These are phyloP conservation scores for Brassica napus DNA, from an alignment of 345 rosid genomes.

Conservation along the genomic window DNA sequence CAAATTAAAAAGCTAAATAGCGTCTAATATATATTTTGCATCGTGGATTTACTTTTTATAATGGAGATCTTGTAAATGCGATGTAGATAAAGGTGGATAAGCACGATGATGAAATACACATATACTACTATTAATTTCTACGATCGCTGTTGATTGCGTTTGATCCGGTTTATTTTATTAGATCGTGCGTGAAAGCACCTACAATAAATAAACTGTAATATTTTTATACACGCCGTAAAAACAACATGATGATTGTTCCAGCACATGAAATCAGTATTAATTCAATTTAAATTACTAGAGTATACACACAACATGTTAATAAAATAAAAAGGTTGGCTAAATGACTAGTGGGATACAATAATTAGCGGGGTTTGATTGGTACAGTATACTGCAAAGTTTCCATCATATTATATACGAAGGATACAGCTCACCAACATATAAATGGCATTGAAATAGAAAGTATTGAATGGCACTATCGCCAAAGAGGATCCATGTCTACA, in stretches of 20 bases:
- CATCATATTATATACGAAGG: not conserved
- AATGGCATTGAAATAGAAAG: constrained; percentile 24
- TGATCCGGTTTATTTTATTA: constrained; percentile 24
- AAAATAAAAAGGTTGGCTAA: not conserved
- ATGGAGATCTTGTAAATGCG: constrained; percentile 23
- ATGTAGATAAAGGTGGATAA: constrained; percentile 37
- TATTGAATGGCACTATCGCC: constrained; percentile 13
- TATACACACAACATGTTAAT: constrained; percentile 18
- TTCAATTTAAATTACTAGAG: not conserved
- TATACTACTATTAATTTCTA: not conserved
- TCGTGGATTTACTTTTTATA: constrained; percentile 15
- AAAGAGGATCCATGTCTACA: constrained; percentile 24
- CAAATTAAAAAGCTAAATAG: not conserved
- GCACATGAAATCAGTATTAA: constrained; percentile 23
- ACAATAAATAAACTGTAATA: constrained; percentile 28
- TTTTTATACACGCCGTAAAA: constrained; percentile 41
- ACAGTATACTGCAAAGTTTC: not conserved
- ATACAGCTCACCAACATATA: constrained; percentile 7
- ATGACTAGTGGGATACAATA: constrained; percentile 36
- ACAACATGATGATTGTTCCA: constrained; percentile 17
- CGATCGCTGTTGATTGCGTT: not conserved
- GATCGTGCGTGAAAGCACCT: constrained; percentile 35
- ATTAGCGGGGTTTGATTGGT: constrained; percentile 25
- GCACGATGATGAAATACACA: constrained; percentile 21
- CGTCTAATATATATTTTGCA: not conserved